Evolutionary conservation across 2,329 filamentous ascomycete species (phyloP), one percentile per base, ranked within the genome.

Genomic region (Paraphaeosphaeria minitans): DNA sequence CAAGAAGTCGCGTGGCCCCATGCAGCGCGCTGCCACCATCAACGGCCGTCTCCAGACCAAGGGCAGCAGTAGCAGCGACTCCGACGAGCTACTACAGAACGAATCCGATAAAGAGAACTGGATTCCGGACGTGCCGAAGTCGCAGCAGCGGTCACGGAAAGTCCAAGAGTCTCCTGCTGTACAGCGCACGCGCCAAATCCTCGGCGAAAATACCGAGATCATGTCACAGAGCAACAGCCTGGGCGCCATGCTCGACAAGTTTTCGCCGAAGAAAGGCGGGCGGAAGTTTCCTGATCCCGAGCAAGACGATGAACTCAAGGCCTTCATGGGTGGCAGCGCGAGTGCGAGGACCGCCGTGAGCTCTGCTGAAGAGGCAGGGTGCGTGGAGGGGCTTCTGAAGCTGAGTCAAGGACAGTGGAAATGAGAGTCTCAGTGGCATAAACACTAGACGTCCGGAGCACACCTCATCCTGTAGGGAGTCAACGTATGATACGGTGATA

Each of bases 61-160:
- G 16, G 58, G 60, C 42, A 63, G 60, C 2, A 63, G 66, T 14
- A 63, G 66, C 22, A 72, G 70, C 61, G 80, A 81, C 66, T 76
- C 77, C 39, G 79, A 83, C 24, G 78, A 81, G 76, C 81, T 76
- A 67, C 81, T 67, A 73, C 85, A 85, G 78, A 75, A 87, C 50
- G 93, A 97, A 69, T 97, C 92, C 1, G 94, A 98, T 75, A 98
- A 98, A 79, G 94, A 98, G 79, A 98, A 98, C 72, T 96, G 92
- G 86, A 77, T 84, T 42, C 84, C 84, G n/a, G 66, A 75, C 16
- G 64, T 72, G 52, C 59, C 66, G 14, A 64, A 69, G 57, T 79
- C 75, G 24, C 68, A 68, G 29, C 68, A 67, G 21, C 68, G 71
- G 9, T 49, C 64, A 41, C 61, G 66, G 5, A 59, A 69, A 5